A percentile compares a stretch with the other conserved stretches of the same genome.
Conservation (phyloP, 805 yeast genomes). For the Saturnispora serradocipensis region DNA sequence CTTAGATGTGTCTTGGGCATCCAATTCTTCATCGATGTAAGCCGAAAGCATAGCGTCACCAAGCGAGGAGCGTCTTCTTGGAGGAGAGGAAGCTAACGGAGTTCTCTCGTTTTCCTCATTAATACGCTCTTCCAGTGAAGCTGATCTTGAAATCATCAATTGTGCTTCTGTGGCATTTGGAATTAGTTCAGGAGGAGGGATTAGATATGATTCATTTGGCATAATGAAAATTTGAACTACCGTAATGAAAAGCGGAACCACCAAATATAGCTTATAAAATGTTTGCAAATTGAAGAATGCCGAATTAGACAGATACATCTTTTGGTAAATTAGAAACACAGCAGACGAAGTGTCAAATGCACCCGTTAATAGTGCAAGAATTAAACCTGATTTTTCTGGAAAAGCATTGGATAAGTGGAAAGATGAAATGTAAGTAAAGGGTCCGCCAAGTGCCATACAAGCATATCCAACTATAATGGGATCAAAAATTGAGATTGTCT, state of each 20-base stretch:
- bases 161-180: slow-evolving; percentile 25
- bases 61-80: slow-evolving; percentile 35
- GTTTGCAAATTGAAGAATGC: slow-evolving; percentile 31
- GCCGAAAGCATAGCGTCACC: slow-evolving; percentile 50
- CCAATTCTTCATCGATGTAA: slow-evolving; percentile 42
- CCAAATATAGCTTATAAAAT: slow-evolving; percentile 39
- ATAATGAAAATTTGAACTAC: slow-evolving; percentile 36
- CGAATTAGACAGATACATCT: slow-evolving; percentile 29
- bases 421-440: slow-evolving; percentile 46
- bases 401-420: slow-evolving; percentile 50
- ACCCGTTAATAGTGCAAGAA: slow-evolving; percentile 46
- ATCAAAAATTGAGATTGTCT: slow-evolving; percentile 29
- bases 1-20: slow-evolving; percentile 22
- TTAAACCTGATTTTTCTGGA: slow-evolving; percentile 43
- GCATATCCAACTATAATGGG: slow-evolving; percentile 46
- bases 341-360: slow-evolving; percentile 54
- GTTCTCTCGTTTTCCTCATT: slow-evolving; percentile 15
- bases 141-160: slow-evolving; percentile 21
- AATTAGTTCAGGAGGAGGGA: slow-evolving; percentile 29
- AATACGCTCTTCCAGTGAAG: slow-evolving; percentile 18
- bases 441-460: slow-evolving; percentile 49
- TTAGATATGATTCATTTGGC: slow-evolving; percentile 43
- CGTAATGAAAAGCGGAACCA: slow-evolving; percentile 42
- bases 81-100: slow-evolving; percentile 12
- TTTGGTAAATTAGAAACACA: slow-evolving; percentile 39